phyloP scores from a whole-genome alignment of 306 rosid genomes.

The Aeschynomene evenia region DNA sequence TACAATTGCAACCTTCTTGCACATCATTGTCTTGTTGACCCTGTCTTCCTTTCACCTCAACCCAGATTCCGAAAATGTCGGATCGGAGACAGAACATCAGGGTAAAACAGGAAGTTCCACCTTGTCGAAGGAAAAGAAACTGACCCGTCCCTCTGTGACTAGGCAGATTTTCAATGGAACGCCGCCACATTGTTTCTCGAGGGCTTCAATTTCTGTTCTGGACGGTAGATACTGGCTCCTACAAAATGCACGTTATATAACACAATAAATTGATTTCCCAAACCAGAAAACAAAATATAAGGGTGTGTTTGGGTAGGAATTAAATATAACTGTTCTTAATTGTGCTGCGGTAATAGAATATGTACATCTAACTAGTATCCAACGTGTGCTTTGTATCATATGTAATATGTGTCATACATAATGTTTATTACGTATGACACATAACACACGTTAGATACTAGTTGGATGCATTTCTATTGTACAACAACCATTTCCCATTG shows the following conservation, averaged over 20 bases:
- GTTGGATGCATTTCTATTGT: too few relatives aligned
- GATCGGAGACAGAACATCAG: conserved; percentile 33
- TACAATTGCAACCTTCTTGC: too few relatives aligned
- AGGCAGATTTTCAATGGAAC: conserved; percentile 62
- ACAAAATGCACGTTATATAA: conserved; percentile 24
- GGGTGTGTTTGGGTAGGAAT: neutral
- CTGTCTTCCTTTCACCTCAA: neutral
- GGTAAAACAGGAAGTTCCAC: conserved; percentile 66
- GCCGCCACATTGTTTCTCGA: conserved; percentile 52
- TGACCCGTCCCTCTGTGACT: conserved; percentile 62
- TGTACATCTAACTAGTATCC: too few relatives aligned
- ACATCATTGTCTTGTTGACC: neutral
- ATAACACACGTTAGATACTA: too few relatives aligned
- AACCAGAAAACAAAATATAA: neutral
- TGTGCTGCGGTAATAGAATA: too few relatives aligned
- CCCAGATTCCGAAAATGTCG: neutral
- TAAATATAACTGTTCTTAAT: too few relatives aligned
- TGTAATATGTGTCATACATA: too few relatives aligned
- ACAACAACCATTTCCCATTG: too few relatives aligned
- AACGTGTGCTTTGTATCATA: too few relatives aligned
- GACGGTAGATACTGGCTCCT: conserved; percentile 65
- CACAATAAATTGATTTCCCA: conserved; percentile 14
- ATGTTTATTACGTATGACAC: too few relatives aligned
- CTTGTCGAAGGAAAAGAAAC: conserved; percentile 70
- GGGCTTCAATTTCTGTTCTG: conserved; percentile 51